Evolutionary conservation across 805 yeast genomes (phyloP).

Genomic region (Millerozyma acaciae): DNA sequence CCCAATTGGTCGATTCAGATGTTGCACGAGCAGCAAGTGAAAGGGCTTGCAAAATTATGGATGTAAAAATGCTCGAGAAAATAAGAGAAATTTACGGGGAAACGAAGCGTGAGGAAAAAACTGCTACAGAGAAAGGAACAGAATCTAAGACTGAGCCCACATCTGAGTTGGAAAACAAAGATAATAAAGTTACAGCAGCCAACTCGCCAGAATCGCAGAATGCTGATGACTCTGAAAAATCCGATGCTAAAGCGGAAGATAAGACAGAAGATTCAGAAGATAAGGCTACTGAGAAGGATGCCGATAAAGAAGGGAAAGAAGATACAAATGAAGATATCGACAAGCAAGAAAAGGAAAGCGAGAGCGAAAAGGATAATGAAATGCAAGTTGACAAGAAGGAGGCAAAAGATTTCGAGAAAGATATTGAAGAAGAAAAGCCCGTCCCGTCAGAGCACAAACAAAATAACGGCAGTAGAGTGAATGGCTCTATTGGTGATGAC

Average conservation of each 20-base stretch:
- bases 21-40: constrained; percentile 79
- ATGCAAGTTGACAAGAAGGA: constrained; percentile 1
- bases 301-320: constrained; percentile 4
- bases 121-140: constrained; percentile 8
- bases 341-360: neutral
- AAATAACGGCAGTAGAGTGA: constrained; percentile 4
- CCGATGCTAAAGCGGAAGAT: constrained; percentile 9
- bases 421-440: neutral
- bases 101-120: constrained; percentile 4
- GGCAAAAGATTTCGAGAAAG: neutral
- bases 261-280: constrained; percentile 3
- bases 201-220: constrained; percentile 10
- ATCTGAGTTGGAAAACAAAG: constrained; percentile 7
- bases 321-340: neutral
- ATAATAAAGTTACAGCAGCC: constrained; percentile 9
- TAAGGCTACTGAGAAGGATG: constrained; percentile 8
- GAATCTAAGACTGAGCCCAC: constrained; percentile 4
- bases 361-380: neutral
- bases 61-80: constrained; percentile 38
- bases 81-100: constrained; percentile 29
- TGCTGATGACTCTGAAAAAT: constrained; percentile 9
- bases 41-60: constrained; percentile 52
- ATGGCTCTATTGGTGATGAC: constrained; percentile 5
- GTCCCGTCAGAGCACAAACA: neutral
- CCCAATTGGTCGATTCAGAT: constrained; percentile 79